Evolutionary conservation across 495 filamentous ascomycete genomes (phyloP).

Genomic region (Acidomyces sp.): DNA sequence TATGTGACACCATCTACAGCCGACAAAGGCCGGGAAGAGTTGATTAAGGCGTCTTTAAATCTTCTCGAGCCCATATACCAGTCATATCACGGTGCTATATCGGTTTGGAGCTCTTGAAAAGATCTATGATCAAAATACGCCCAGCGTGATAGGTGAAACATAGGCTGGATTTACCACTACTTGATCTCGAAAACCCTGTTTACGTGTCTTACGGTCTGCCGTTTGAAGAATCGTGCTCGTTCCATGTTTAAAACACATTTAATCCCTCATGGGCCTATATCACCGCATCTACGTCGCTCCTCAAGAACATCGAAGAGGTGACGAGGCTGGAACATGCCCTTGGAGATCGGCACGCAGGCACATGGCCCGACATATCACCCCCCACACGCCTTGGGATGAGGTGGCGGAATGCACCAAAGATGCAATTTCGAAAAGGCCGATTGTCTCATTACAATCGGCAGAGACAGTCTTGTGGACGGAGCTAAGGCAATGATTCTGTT

Average conservation of each 20-base stretch:
- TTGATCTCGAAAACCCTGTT: constrained; percentile 1
- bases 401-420: constrained; percentile 1
- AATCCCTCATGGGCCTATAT: constrained; percentile 1
- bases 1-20: too few species aligned
- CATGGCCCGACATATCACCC: constrained; percentile 1
- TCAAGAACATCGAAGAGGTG: constrained; percentile 5
- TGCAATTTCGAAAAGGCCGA: constrained; percentile 3
- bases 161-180: too few species aligned
- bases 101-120: too few species aligned
- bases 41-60: too few species aligned
- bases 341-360: constrained; percentile 1
- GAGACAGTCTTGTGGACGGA: constrained; percentile 5
- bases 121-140: too few species aligned
- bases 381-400: constrained; percentile 5
- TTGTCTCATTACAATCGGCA: constrained; percentile 5
- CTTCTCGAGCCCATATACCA: too few species aligned
- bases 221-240: constrained; percentile 5
- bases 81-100: too few species aligned
- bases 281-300: constrained; percentile 2
- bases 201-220: constrained; percentile 4
- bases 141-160: too few species aligned
- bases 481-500: constrained; percentile 7
- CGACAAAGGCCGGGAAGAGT: too few species aligned
- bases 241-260: constrained; percentile 1
- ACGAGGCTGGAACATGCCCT: constrained; percentile 1